phyloP scores from a whole-genome alignment of 257 asterid species.

The Anisodus tanguticus region DNA sequence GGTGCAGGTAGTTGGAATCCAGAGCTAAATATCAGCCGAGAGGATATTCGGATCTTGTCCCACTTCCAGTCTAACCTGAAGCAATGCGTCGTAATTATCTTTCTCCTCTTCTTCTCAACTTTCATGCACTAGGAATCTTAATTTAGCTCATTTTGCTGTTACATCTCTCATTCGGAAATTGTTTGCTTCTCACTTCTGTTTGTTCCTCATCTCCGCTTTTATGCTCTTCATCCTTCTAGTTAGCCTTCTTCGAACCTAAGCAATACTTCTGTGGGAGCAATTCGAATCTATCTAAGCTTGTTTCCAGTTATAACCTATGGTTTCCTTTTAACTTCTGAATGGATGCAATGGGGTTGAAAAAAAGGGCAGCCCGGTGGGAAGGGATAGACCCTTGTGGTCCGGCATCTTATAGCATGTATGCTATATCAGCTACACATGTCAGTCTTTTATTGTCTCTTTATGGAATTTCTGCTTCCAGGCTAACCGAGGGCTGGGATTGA shows the following conservation, averaged over 20 bases:
- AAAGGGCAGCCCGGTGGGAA: too few relatives aligned
- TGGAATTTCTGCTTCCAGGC: slow-evolving; percentile 64
- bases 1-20: slow-evolving; percentile 51
- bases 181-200: background rate
- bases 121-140: too few relatives aligned
- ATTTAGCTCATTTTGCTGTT: background rate
- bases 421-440: background rate
- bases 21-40: slow-evolving; percentile 28
- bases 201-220: background rate
- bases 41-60: slow-evolving; percentile 57
- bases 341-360: background rate
- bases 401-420: background rate
- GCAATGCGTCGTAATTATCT: slow-evolving; percentile 77
- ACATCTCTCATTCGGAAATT: background rate
- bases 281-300: background rate
- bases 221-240: background rate
- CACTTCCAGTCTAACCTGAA: slow-evolving; percentile 75
- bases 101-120: background rate
- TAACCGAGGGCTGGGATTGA: slow-evolving; percentile 91
- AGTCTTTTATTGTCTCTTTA: background rate
- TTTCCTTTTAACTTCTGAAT: background rate
- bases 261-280: too few relatives aligned
- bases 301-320: background rate
- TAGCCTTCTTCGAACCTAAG: too few relatives aligned
- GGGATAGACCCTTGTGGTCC: too few relatives aligned